phyloP scores from a whole-genome alignment of 129 eudicot species.

The Scalesia atractyloides region DNA sequence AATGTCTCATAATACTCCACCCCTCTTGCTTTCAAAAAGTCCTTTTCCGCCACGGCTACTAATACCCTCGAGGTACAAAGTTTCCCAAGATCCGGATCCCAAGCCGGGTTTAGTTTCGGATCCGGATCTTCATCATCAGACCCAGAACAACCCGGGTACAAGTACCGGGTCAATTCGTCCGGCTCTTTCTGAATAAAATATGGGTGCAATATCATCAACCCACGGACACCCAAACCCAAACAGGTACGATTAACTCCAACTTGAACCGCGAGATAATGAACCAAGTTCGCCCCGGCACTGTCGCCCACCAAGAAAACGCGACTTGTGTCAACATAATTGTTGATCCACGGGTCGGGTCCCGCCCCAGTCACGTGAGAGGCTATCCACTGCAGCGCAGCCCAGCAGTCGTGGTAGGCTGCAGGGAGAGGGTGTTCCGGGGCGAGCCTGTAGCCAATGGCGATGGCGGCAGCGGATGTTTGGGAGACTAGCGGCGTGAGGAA shows the following conservation, averaged over 20 bases:
- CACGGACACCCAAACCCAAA: conserved; percentile 23
- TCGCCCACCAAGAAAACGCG: conserved; percentile 43
- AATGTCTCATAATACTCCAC: conserved; percentile 28
- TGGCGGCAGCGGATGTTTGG: conserved; percentile 22
- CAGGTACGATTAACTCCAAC: conserved; percentile 27
- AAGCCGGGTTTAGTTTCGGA: conserved; percentile 34
- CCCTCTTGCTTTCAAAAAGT: conserved; percentile 34
- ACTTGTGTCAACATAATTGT: conserved; percentile 37
- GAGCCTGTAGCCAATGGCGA: conserved; percentile 48
- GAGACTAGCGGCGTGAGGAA: conserved; percentile 36
- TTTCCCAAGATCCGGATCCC: conserved; percentile 37
- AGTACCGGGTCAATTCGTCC: conserved; percentile 26
- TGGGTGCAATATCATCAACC: conserved; percentile 43
- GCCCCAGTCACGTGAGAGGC: conserved; percentile 31
- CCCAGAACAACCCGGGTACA: conserved; percentile 40
- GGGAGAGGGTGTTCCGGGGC: conserved; percentile 62
- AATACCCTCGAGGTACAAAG: conserved; percentile 34
- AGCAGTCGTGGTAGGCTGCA: conserved; percentile 46
- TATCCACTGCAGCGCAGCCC: conserved; percentile 49
- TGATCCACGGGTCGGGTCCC: conserved; percentile 52
- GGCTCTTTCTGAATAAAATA: conserved; percentile 39
- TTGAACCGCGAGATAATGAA: conserved; percentile 43
- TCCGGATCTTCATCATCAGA: conserved; percentile 48
- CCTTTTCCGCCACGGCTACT: conserved; percentile 33
- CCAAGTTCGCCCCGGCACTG: conserved; percentile 57